These are phyloP conservation scores for Microbotryum saponariae DNA, from an alignment of 1,284 basidiomycete genomes.

Conservation along the genomic window DNA sequence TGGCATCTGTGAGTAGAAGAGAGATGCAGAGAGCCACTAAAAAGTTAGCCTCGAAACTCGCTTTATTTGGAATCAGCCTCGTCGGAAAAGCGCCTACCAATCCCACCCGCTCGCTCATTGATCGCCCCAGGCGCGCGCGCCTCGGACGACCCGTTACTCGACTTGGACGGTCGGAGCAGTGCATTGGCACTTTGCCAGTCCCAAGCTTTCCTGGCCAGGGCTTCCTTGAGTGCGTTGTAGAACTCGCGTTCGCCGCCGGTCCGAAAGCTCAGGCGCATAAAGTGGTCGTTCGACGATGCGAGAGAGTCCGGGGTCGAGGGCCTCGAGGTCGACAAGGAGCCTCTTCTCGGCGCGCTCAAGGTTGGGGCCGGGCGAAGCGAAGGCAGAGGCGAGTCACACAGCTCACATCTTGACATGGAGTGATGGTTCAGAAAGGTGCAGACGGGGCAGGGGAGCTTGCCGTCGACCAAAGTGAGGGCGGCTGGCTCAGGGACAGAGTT, in stretches of 20 bases:
- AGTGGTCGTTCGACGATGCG: constrained; percentile 8
- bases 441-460: constrained; percentile 59
- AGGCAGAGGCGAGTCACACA: constrained; percentile 66
- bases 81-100: constrained; percentile 43
- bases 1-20: constrained; percentile 54
- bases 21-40: constrained; percentile 54
- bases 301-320: constrained; percentile 52
- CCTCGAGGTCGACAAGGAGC: constrained; percentile 43
- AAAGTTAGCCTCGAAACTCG: constrained; percentile 60
- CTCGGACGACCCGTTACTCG: background rate
- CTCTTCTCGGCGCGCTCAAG: constrained; percentile 25
- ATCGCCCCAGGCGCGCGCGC: background rate
- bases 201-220: constrained; percentile 74
- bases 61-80: constrained; percentile 65
- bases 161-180: background rate
- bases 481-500: background rate
- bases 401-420: constrained; percentile 69
- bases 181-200: constrained; percentile 33
- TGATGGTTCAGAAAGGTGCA: constrained; percentile 91
- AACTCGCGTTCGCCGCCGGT: constrained; percentile 80
- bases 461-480: constrained; percentile 1
- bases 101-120: constrained; percentile 33
- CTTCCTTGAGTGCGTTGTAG: constrained; percentile 69
- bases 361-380: constrained; percentile 36
- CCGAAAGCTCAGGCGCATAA: constrained; percentile 65